Percentiles rank a stretch among this genome's conserved stretches.
phyloP scores from a whole-genome alignment of 2,329 filamentous ascomycete species.

The Raffaelea albimanens region DNA sequence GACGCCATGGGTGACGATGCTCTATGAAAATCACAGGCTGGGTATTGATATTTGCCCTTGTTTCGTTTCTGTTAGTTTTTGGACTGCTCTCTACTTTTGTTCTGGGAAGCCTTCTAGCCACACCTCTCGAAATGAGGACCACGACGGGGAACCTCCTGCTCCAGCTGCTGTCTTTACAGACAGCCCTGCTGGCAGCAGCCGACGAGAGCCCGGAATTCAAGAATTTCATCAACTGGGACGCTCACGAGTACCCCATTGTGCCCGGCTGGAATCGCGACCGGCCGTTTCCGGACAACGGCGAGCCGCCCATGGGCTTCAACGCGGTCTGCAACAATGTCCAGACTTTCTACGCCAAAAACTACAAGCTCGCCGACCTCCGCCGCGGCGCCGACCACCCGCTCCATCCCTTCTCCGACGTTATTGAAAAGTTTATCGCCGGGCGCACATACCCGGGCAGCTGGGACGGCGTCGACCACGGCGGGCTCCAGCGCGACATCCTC shows the following conservation, averaged over 20 bases:
- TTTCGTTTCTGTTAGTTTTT: no score
- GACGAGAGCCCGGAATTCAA: background rate
- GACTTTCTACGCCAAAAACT: conserved; percentile 20
- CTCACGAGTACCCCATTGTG: conserved; percentile 18
- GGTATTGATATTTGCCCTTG: no score
- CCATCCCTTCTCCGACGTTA: conserved; percentile 17
- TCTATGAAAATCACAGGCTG: no score
- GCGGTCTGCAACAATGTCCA: conserved; percentile 17
- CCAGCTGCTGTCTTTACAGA: no score
- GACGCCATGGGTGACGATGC: no score
- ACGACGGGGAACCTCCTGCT: no score
- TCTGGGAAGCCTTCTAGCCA: no score
- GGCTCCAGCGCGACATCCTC: conserved; percentile 25
- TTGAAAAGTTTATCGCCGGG: conserved; percentile 17
- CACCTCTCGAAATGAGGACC: no score
- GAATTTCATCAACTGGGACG: conserved; percentile 19
- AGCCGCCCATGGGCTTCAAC: conserved; percentile 19
- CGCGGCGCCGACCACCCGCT: conserved; percentile 8
- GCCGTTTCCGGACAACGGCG: conserved; percentile 20
- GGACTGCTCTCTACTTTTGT: no score
- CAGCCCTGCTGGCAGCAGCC: no score
- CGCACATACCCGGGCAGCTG: conserved; percentile 28
- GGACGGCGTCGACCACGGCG: conserved; percentile 31
- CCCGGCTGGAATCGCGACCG: conserved; percentile 20
- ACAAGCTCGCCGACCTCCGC: conserved; percentile 19